These are phyloP conservation scores for Aspergillus proliferans DNA, from an alignment of 2,329 filamentous ascomycete species.

Conservation along the genomic window DNA sequence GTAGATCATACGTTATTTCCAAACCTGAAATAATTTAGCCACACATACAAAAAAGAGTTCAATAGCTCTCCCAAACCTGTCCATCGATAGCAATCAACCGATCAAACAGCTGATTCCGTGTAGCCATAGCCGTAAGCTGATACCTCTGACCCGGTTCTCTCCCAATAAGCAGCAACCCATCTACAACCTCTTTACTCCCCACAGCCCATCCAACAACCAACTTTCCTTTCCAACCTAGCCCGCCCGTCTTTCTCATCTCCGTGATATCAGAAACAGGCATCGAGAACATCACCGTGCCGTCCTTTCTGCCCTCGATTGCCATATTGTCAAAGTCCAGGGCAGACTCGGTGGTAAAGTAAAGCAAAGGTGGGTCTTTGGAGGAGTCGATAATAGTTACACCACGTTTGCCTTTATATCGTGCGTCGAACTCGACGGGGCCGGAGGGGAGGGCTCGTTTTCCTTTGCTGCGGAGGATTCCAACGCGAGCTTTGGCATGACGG, in stretches of 20 bases:
- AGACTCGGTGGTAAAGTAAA: slow-evolving; percentile 56
- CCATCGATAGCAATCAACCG: slow-evolving; percentile 67
- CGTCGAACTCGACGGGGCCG: slow-evolving; percentile 68
- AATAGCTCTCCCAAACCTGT: slow-evolving; percentile 81
- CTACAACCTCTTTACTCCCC: slow-evolving; percentile 1
- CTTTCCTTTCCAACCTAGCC: neutral
- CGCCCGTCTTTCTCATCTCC: neutral
- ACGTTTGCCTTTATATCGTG: slow-evolving; percentile 61
- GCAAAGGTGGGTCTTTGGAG: slow-evolving; percentile 23
- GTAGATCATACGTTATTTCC: neutral
- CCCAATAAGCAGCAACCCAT: neutral
- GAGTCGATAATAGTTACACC: slow-evolving; percentile 61
- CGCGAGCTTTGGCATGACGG: slow-evolving; percentile 59
- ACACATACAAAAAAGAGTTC: neutral
- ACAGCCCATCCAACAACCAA: neutral
- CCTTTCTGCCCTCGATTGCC: slow-evolving; percentile 40
- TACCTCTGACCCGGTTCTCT: neutral
- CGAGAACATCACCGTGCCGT: slow-evolving; percentile 57
- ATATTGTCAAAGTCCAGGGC: slow-evolving; percentile 34
- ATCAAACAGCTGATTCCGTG: slow-evolving; percentile 76
- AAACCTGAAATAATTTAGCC: neutral
- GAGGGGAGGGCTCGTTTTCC: slow-evolving; percentile 36
- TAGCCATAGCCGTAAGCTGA: slow-evolving; percentile 62
- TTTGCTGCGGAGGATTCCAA: slow-evolving; percentile 59
- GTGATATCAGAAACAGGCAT: slow-evolving; percentile 30